Evolutionary conservation across 139 green algal genomes (phyloP).

Genomic region (Picochlorum sp.): DNA sequence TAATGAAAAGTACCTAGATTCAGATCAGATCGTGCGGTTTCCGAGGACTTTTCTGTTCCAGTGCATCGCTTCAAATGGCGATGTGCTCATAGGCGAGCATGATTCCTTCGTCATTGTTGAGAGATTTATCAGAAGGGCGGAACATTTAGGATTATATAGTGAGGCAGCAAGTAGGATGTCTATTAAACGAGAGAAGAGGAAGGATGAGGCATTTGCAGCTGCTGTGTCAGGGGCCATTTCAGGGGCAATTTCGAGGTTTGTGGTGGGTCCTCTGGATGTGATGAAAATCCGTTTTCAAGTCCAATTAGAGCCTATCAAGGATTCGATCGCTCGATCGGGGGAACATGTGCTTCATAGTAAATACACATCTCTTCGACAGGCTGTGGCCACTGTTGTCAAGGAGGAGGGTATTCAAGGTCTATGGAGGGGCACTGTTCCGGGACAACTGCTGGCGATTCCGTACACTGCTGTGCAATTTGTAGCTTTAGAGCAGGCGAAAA

Average conservation of each 20-base stretch:
- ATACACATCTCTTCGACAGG: conserved; percentile 81
- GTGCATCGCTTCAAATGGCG: no score
- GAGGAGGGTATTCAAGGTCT: conserved; percentile 89
- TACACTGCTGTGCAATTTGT: conserved; percentile 98
- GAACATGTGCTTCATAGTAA: conserved; percentile 37
- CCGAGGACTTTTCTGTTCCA: no score
- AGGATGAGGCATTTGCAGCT: conserved; percentile 4
- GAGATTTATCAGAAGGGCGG: neutral
- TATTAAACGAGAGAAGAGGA: neutral
- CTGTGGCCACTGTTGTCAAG: conserved; percentile 65
- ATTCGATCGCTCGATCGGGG: neutral
- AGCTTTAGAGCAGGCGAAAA: conserved; percentile 65
- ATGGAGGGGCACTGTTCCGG: conserved; percentile 89
- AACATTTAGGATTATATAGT: neutral
- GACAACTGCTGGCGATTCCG: conserved; percentile 83
- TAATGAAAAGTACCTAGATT: no score
- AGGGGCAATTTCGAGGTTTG: conserved; percentile 66
- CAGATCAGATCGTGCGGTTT: no score
- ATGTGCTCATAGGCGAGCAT: neutral
- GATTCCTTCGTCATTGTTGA: neutral
- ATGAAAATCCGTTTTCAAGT: conserved; percentile 96
- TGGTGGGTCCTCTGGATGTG: conserved; percentile 86
- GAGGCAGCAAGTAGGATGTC: neutral
- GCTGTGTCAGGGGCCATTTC: conserved; percentile 66
- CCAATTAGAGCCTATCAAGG: conserved; percentile 54